Percentiles rank a stretch among this genome's conserved stretches.
phyloP scores from a whole-genome alignment of 2,329 filamentous ascomycete species.

The Fusarium keratoplasticum region DNA sequence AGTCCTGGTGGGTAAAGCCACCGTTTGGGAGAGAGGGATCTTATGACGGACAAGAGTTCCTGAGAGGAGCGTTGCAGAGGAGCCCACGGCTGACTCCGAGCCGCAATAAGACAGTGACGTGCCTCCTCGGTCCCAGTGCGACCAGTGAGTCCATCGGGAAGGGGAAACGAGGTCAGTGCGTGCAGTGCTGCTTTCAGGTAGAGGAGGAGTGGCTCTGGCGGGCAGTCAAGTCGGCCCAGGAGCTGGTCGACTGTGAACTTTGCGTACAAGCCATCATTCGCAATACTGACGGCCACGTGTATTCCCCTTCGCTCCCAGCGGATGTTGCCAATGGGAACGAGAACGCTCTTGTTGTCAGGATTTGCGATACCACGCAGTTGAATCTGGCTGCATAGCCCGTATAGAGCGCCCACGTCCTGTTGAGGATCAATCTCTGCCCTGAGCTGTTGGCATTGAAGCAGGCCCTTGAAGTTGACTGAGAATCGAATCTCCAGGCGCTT shows the following conservation, averaged over 20 bases:
- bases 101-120: constrained; percentile 60
- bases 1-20: constrained; percentile 53
- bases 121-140: constrained; percentile 73
- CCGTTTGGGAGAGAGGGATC: constrained; percentile 44
- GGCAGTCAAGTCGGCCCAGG: constrained; percentile 67
- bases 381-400: constrained; percentile 25
- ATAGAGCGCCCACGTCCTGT: constrained; percentile 66
- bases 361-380: constrained; percentile 50
- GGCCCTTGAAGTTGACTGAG: constrained; percentile 54
- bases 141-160: constrained; percentile 68
- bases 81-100: constrained; percentile 62
- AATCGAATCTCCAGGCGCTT: constrained; percentile 66
- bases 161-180: constrained; percentile 67
- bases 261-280: constrained; percentile 53
- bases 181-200: constrained; percentile 70
- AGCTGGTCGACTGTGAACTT: constrained; percentile 65
- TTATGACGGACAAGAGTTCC: constrained; percentile 5
- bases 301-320: constrained; percentile 44
- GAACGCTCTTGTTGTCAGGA: constrained; percentile 58
- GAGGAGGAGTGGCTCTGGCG: constrained; percentile 64
- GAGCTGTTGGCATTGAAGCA: constrained; percentile 63
- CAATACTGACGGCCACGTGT: constrained; percentile 56
- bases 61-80: constrained; percentile 39
- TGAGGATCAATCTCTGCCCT: constrained; percentile 63
- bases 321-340: constrained; percentile 62